phyloP scores from a whole-genome alignment of 257 asterid genomes.

The Mentha longifolia region DNA sequence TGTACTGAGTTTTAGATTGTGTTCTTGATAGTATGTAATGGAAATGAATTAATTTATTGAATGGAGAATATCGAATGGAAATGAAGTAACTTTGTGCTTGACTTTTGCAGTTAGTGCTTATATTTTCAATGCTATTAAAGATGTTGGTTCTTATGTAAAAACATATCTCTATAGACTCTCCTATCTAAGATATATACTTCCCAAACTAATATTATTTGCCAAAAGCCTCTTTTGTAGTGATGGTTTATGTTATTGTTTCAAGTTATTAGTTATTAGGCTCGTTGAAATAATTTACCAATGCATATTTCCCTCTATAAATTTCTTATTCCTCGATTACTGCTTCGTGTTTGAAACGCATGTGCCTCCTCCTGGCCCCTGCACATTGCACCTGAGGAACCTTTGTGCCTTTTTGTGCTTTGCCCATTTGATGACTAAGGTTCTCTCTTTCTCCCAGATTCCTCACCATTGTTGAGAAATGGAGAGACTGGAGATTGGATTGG shows the following conservation, averaged over 20 bases:
- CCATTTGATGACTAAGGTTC: conserved; percentile 16
- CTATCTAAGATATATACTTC: too few species aligned
- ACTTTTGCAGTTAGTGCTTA: too few species aligned
- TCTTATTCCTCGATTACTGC: neutral
- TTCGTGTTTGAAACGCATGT: neutral
- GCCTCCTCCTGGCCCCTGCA: neutral
- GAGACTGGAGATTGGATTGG: conserved; percentile 99
- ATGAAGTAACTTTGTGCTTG: too few species aligned
- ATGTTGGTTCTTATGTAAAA: neutral
- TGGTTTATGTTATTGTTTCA: neutral
- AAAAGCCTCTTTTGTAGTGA: neutral
- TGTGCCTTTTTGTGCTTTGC: neutral
- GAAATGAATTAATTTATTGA: too few species aligned
- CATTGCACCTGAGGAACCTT: neutral
- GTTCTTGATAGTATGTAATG: neutral
- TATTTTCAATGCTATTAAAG: too few species aligned
- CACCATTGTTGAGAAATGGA: conserved; percentile 97
- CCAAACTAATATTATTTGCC: too few species aligned
- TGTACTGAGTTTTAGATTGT: neutral
- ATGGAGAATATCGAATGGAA: too few species aligned
- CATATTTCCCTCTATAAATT: neutral
- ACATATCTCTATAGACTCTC: too few species aligned
- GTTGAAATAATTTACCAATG: neutral
- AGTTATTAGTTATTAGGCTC: neutral
- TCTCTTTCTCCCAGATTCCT: conserved; percentile 63